Evolutionary conservation across 306 rosid genomes (phyloP), one percentile per base, ranked within the genome.

Genomic region (Ormosia emarginata): DNA sequence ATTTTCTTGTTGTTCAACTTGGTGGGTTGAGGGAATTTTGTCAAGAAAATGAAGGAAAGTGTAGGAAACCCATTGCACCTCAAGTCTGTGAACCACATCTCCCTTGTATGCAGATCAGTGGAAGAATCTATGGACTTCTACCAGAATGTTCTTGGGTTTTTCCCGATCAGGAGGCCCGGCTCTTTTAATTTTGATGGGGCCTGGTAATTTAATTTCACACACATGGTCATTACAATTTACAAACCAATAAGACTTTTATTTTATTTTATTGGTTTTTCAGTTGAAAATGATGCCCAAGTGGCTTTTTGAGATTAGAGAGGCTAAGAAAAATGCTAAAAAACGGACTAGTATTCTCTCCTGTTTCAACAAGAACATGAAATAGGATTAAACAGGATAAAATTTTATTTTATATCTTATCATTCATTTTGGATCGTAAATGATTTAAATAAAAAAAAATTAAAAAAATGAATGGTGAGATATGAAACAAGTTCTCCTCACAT

Each of bases 121-220:
- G 95, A 89, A 69, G 85, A 90, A 80, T 85, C 99, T 3, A 89
- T 89, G 9, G 63, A 66, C 11, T 95, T 93, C 81, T 95, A 95
- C 72, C 93, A 87, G 63, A 86, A 92, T 49, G 84, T 95, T 86
- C 91, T 95, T 58, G 99, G 99, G 12, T 95, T 95, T 63, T 82
- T 77, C 64, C 99, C 99, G 0, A 89, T 95, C 73, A 86, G 98
- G 39, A 88, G 99, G 85, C 99, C 99, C 0, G 99, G 98, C 4
- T 95, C 99, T 12, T 93, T 95, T 75, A 74, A 93, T 82, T 95
- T 95, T 81, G 92, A 91, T 33, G 99, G 99, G 13, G 99, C 99
- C 46, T 95, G 99, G 99, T 93, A 88, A 43, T 46, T 46, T 46
- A 64, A 40, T 84, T 77, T 74, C 36, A 29, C 68, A 39, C 0